Evolutionary conservation across 78 protist genomes (phyloP), one percentile per base, ranked within the genome.

Genomic region (Bodo saltans): DNA sequence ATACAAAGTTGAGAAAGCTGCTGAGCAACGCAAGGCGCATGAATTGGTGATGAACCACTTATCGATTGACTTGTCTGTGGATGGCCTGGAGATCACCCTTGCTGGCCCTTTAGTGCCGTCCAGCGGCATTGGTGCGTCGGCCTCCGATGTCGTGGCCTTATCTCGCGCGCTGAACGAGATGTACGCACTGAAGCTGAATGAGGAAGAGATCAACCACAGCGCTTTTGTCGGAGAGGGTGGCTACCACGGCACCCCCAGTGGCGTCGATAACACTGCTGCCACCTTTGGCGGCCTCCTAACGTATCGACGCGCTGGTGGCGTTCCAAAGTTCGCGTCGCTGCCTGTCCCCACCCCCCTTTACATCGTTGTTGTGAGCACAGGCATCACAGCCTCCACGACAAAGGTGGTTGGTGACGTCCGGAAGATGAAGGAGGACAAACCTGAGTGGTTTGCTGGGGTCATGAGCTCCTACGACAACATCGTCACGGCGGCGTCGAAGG

Each of bases 211-310:
- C 78, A 86, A 86, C 72, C 70, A 12, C 12, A 68, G 85, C 4
- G 89, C 85, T 41, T 86, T 68, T 60, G 81, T 67, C 52, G 89
- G 89, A 17, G 89, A 86, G 71, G 72, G 70, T 68, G 89, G 89
- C 3, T 87, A 87, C 78, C 89, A 87, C 75, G 89, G 89, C 34
- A 80, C 85, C 3, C 89, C 89, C 4, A 40, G 72, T 11, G 89
- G 89, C 70, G 79, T 87, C 79, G 89, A 87, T 79, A 87, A 87
- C 85, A 87, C 89, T 21, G 89, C 89, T 4, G 89, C 89, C 38
- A 79, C 85, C 72, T 87, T 72, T 81, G 89, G 89, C 17, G 89
- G 89, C 33, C 71, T 87, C 39, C 86, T 87, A 23, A 25, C 40
- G 38, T 87, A 70, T 78, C 69, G 32, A 53, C 28, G 78, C 27